Evolutionary conservation across 2,329 filamentous ascomycete species (phyloP), one percentile per base, ranked within the genome.

Genomic region (Trichoderma cornu-damae): DNA sequence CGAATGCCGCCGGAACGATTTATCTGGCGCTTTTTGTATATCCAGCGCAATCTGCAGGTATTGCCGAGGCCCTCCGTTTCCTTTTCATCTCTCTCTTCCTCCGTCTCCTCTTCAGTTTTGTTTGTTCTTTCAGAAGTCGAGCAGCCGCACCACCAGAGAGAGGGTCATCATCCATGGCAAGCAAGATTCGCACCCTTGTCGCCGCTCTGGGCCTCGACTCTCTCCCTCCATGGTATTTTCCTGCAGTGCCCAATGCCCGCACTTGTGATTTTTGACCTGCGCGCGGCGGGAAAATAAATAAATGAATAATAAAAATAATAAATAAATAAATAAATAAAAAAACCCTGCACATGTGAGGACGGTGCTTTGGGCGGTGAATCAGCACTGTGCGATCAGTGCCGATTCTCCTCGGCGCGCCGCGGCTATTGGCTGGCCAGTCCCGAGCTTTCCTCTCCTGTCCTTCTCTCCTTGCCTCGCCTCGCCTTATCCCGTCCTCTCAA

Each of bases 201-300:
- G 12, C 12, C 28, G 18, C 26, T n/a, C 28, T 20, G 32, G 24
- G 26, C 26, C 34, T 24, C 26, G 5, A 9, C 16, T 22, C n/a
- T n/a, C n/a, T n/a, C n/a, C n/a, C n/a, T n/a, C n/a, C n/a, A n/a
- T n/a, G n/a, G 18, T 11, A 40, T 12, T 22, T 6, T 16, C 9
- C 12, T 11, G 38, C 6, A 40, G 26, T 16, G n/a, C 16, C 43
- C 3, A 30, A 12, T 16, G 5, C 30, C 14, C 38, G 38, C 20
- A 11, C 18, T 22, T 42, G 18, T 26, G 22, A n/a, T n/a, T n/a
- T n/a, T n/a, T n/a, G n/a, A n/a, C n/a, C n/a, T n/a, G n/a, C n/a
- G n/a, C 37, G 30, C 37, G 20, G 38, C 50, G 38, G 50, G 50
- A 53, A 37, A 44, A 6, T n/a, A n/a, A n/a, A n/a, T n/a, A n/a